Evolutionary conservation across 2,329 filamentous ascomycete genomes (phyloP), one percentile per base, ranked within the genome.

Genomic region (Coniochaeta sp.): DNA sequence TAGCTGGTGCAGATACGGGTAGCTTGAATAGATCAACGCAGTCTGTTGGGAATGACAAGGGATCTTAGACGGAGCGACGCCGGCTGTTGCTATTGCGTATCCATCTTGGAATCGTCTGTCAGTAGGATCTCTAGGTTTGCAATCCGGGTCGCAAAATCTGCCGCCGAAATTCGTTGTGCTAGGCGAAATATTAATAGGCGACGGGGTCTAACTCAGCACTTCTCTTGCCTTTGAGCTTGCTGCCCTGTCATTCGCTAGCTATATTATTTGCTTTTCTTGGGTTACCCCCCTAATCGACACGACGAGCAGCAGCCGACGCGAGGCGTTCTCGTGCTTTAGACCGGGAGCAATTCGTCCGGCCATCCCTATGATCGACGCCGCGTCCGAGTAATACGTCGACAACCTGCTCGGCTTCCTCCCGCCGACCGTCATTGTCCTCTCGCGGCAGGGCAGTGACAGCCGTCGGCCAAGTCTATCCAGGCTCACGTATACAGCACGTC

Each of bases 391-490:
- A 60, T 81, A 87, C 60, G 79, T 95, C 62, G 88, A 97, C 72
- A 80, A 83, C 52, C 83, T 98, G 3, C 84, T 96, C 67, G 83
- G 79, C 66, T 89, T 89, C 68, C 81, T 99, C 5, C 95, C 95
- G 0, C 87, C 91, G 0, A 82, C 88, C 0, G 81, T 97, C 50
- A 80, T 97, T 60, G 80, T 95, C 22, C 81, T 96, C 60, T 85
- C 89, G 17, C 88, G 91, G 71, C 87, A 89, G 67, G 81, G 81
- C 55, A 79, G 83, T 56, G 81, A 85, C 60, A 96, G 63, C 87
- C 89, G 1, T 85, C 84, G 50, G 77, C 85, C 0, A 88, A 86
- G 59, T 84, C 86, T 1, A 82, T 88, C n/a, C 81, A 88, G 66
- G 87, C 88, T n/a, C n/a, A n/a, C n/a, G n/a, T n/a, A n/a, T n/a